phyloP scores from a whole-genome alignment of 495 filamentous ascomycete species.

The Xylaria grammica region DNA sequence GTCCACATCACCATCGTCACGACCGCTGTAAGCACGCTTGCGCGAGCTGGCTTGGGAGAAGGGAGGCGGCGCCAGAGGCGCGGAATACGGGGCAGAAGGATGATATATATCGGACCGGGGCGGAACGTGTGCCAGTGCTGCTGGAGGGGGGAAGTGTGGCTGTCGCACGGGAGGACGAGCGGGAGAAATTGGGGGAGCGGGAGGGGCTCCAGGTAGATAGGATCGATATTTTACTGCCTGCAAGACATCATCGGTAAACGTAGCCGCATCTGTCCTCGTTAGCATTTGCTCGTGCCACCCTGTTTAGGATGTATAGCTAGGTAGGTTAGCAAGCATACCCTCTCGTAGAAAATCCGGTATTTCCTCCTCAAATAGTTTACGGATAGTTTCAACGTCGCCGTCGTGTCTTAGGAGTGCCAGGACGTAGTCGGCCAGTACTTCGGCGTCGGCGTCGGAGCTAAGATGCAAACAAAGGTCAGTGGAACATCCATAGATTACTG shows the following conservation, averaged over 20 bases:
- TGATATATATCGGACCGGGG: slow-evolving; percentile 22
- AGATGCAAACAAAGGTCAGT: slow-evolving; percentile 25
- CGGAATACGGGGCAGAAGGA: slow-evolving; percentile 20
- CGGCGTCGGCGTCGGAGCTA: slow-evolving; percentile 92
- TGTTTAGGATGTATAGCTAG: too few relatives aligned
- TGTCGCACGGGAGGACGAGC: slow-evolving; percentile 19
- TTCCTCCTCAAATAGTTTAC: slow-evolving; percentile 74
- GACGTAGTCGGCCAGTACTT: slow-evolving; percentile 95
- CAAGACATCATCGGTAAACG: slow-evolving; percentile 89
- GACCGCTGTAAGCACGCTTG: slow-evolving; percentile 67
- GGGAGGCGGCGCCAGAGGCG: slow-evolving; percentile 7
- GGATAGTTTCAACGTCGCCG: slow-evolving; percentile 73
- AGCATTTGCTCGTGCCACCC: background rate
- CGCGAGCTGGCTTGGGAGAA: slow-evolving; percentile 41
- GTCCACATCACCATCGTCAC: slow-evolving; percentile 57
- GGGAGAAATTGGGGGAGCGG: slow-evolving; percentile 31
- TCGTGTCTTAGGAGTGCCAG: slow-evolving; percentile 86
- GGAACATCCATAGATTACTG: background rate
- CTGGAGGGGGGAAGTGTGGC: slow-evolving; percentile 26
- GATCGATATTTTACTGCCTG: slow-evolving; percentile 67
- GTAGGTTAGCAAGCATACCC: slow-evolving; percentile 49
- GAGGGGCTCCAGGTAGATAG: slow-evolving; percentile 61
- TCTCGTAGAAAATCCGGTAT: slow-evolving; percentile 89
- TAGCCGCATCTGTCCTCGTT: slow-evolving; percentile 58
- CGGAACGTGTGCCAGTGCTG: slow-evolving; percentile 26